These are phyloP conservation scores for Dendrobium huoshanense DNA, from an alignment of 106 monocot species.

Conservation along the genomic window DNA sequence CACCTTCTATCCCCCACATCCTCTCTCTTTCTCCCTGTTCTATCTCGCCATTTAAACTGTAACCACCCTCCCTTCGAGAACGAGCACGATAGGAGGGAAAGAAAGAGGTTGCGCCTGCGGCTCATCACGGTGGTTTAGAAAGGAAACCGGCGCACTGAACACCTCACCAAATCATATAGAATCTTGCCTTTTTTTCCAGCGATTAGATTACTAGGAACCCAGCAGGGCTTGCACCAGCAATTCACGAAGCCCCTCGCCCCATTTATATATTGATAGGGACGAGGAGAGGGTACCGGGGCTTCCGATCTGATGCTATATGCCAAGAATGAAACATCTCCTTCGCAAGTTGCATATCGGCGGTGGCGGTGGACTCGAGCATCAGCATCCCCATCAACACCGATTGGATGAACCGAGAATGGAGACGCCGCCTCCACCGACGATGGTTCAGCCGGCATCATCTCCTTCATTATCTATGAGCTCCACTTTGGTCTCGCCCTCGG, in stretches of 20 bases:
- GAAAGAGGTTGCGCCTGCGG: background rate
- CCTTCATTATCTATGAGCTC: slow-evolving; percentile 4
- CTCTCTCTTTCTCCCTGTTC: background rate
- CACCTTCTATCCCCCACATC: background rate
- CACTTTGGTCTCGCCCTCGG: background rate
- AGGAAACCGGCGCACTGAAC: background rate
- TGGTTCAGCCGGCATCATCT: background rate
- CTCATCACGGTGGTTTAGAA: background rate
- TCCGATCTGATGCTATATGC: slow-evolving; percentile 46
- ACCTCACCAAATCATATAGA: background rate
- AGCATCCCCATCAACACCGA: slow-evolving; percentile 10
- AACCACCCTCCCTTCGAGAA: background rate
- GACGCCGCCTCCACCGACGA: slow-evolving; percentile 2
- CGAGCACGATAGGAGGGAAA: background rate
- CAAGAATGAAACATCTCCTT: slow-evolving; percentile 59
- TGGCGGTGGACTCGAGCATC: slow-evolving; percentile 17
- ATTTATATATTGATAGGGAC: background rate
- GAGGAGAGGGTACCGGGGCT: background rate
- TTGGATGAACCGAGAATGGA: slow-evolving; percentile 4
- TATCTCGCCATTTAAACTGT: background rate
- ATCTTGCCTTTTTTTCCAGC: slow-evolving; percentile 7
- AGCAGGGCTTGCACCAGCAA: background rate
- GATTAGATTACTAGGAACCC: slow-evolving; percentile 8
- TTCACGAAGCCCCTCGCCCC: background rate
- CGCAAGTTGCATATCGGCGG: slow-evolving; percentile 61